These are phyloP conservation scores for Colletotrichum acutatum DNA, from an alignment of 2,329 filamentous ascomycete species.

Conservation along the genomic window DNA sequence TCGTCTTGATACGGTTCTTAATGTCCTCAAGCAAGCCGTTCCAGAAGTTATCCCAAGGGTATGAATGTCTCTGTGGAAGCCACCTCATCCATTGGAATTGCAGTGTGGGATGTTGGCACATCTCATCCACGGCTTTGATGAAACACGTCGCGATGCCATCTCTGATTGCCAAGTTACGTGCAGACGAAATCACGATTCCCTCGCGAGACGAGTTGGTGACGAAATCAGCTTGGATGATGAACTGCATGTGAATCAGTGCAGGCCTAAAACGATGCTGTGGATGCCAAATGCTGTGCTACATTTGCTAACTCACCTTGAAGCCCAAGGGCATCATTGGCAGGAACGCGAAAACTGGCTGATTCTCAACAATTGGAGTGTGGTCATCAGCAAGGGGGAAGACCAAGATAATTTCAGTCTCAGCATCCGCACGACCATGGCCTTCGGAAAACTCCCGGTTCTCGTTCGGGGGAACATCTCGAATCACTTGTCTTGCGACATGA, in stretches of 20 bases:
- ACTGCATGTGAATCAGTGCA: slow-evolving; percentile 38
- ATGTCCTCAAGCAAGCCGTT: background rate
- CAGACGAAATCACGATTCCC: slow-evolving; percentile 50
- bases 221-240: slow-evolving; percentile 63
- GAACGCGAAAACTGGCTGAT: slow-evolving; percentile 58
- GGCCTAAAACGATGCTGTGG: background rate
- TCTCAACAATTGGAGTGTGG: slow-evolving; percentile 47
- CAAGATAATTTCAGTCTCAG: slow-evolving; percentile 51
- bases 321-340: slow-evolving; percentile 54
- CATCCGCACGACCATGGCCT: slow-evolving; percentile 37
- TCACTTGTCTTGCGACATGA: slow-evolving; percentile 43
- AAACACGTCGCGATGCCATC: slow-evolving; percentile 47
- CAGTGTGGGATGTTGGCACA: slow-evolving; percentile 50
- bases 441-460: slow-evolving; percentile 37
- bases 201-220: slow-evolving; percentile 58
- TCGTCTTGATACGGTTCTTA: background rate
- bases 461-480: background rate
- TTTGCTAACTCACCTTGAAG: slow-evolving; percentile 45
- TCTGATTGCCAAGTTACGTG: slow-evolving; percentile 50
- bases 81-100: slow-evolving; percentile 58
- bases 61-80: slow-evolving; percentile 45
- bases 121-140: slow-evolving; percentile 48
- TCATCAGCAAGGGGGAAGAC: slow-evolving; percentile 55
- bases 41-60: background rate
- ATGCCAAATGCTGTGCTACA: background rate